These are phyloP conservation scores for Hymenoscyphus repandus DNA, from an alignment of 2,329 filamentous ascomycete genomes.

Conservation along the genomic window DNA sequence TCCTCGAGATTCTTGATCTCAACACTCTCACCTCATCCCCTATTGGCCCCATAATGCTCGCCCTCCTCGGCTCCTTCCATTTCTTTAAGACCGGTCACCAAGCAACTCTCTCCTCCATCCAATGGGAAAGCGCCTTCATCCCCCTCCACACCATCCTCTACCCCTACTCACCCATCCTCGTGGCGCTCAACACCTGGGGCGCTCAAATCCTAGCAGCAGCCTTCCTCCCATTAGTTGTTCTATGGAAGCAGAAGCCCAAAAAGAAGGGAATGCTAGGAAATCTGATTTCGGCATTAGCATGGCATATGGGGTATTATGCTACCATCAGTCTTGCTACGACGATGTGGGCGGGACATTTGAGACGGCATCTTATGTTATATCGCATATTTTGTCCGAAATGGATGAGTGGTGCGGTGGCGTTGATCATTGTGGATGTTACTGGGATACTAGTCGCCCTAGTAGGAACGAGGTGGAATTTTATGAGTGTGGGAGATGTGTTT, in stretches of 20 bases:
- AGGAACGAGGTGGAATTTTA: too few species aligned
- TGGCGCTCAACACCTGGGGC: conserved; percentile 82
- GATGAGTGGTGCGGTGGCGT: too few species aligned
- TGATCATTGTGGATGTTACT: too few species aligned
- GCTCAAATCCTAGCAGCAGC: conserved; percentile 79
- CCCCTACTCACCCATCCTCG: conserved; percentile 79
- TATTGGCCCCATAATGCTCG: conserved; percentile 79
- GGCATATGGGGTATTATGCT: too few species aligned
- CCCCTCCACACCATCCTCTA: conserved; percentile 77
- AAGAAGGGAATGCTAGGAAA: not conserved
- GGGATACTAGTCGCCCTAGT: too few species aligned
- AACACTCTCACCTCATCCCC: conserved; percentile 58
- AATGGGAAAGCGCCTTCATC: conserved; percentile 96
- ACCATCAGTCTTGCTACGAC: too few species aligned
- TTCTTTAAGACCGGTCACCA: conserved; percentile 99
- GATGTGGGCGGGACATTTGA: too few species aligned
- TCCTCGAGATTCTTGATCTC: conserved; percentile 59
- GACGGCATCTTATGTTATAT: too few species aligned
- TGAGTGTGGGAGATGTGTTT: too few species aligned
- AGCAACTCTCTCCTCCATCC: conserved; percentile 78
- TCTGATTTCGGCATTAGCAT: too few species aligned
- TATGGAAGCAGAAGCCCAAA: conserved; percentile 33
- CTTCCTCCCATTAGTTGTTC: conserved; percentile 71
- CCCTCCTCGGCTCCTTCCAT: conserved; percentile 85
- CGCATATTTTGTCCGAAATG: too few species aligned